Conservation (phyloP, 2,329 filamentous ascomycete genomes). For the Cercospora zeae-maydis region DNA sequence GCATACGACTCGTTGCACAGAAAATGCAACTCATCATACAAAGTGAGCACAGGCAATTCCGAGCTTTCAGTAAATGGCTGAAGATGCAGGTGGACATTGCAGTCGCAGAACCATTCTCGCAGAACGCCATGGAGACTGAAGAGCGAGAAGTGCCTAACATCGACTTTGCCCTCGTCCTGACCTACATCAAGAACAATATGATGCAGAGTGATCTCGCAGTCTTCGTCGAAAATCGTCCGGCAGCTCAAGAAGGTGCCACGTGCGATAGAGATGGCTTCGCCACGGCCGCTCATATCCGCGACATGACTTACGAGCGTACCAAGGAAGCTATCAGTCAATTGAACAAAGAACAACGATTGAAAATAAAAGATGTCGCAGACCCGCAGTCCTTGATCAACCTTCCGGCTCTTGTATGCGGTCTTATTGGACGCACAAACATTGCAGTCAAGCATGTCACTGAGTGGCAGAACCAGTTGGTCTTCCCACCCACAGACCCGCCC, state of each 20-base stretch:
- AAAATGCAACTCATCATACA: slow-evolving; percentile 67
- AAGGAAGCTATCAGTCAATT: slow-evolving; percentile 20
- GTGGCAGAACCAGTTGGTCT: slow-evolving; percentile 42
- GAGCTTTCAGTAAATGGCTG: slow-evolving; percentile 78
- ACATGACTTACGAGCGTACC: slow-evolving; percentile 25
- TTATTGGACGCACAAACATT: slow-evolving; percentile 24
- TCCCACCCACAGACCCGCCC: slow-evolving; percentile 16
- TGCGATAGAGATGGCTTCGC: slow-evolving; percentile 23
- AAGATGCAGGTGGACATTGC: slow-evolving; percentile 77
- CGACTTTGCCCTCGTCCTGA: slow-evolving; percentile 67
- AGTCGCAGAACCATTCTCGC: slow-evolving; percentile 58
- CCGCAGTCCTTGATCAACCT: slow-evolving; percentile 27
- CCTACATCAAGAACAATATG: slow-evolving; percentile 68
- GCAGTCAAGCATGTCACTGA: slow-evolving; percentile 39
- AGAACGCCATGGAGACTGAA: slow-evolving; percentile 64
- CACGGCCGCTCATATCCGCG: slow-evolving; percentile 17
- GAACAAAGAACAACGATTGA: slow-evolving; percentile 14
- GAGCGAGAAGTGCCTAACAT: slow-evolving; percentile 72
- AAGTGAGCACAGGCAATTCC: slow-evolving; percentile 74
- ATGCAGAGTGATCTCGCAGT: slow-evolving; percentile 30
- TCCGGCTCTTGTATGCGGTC: slow-evolving; percentile 26
- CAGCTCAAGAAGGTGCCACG: slow-evolving; percentile 39
- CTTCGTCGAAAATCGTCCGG: slow-evolving; percentile 36
- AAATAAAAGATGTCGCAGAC: slow-evolving; percentile 20
- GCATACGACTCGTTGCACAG: slow-evolving; percentile 71